Evolutionary conservation across 495 filamentous ascomycete genomes (phyloP), one percentile per base, ranked within the genome.

Genomic region (Talaromyces stipitatus): DNA sequence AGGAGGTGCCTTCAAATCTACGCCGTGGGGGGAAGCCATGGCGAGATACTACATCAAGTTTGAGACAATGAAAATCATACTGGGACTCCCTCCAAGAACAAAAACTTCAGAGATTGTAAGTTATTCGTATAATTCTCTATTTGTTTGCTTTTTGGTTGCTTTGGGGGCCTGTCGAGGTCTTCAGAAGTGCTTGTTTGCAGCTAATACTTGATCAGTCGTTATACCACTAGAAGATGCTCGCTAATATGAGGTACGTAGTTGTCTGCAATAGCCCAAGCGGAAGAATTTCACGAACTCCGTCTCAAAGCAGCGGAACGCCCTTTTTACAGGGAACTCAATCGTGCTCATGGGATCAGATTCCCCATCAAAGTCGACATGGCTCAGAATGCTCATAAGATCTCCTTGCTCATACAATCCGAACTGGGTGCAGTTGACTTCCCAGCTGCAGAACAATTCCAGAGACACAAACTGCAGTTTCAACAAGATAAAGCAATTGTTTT

Each of bases 1-100:
- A 2, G 72, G 73, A 12, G 66, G 64, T 2, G 66, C 58, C 9
- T 78, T 96, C 33, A 76, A 71, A 50, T 85, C 84, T 27, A 95
- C 91, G 2, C 82, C 85, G 54, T 91, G 87, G 63, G 94, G 94
- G 1, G 78, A 90, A 55, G 88, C 90, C 1, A 98, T 98, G 94
- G 90, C 94, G 33, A 85, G 85, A 53, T 97, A 96, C 66, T 96
- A 91, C 73, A 74, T 98, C 2, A 83, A 85, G n/a, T 95, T 95
- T 62, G 79, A 87, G 43, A 96, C 92, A 0, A 97, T 97, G 91
- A 88, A 85, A 62, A 69, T 76, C 2, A 67, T 97, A 2, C 67
- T 96, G 22, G 72, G 73, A 2, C 72, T 98, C 54, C 78, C 81
- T 23, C 66, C 70, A 6, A 80, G 80, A 18, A 80, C 85, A 1